Conservation (phyloP, 306 rosid species). For the Psophocarpus tetragonolobus region DNA sequence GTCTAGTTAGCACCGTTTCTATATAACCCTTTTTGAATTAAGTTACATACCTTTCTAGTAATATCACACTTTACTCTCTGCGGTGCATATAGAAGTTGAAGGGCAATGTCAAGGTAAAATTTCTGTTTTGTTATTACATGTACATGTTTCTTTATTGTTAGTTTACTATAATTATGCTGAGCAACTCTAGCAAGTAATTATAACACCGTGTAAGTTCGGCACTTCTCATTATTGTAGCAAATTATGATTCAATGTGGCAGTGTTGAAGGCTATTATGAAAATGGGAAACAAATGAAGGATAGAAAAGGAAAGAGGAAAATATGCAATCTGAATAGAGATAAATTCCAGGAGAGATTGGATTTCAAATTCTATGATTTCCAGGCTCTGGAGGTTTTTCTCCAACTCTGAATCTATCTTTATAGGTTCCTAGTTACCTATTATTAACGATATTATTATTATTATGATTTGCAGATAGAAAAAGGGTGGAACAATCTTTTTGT, state of each 20-base stretch:
- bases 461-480: slow-evolving; percentile 34
- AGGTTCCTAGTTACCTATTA: neutral
- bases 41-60: neutral
- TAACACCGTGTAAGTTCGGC: neutral
- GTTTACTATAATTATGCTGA: neutral
- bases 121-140: neutral
- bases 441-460: neutral
- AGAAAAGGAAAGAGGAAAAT: slow-evolving; percentile 37
- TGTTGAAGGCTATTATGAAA: slow-evolving; percentile 33
- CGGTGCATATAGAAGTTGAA: neutral
- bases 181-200: neutral
- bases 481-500: slow-evolving; percentile 48
- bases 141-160: neutral
- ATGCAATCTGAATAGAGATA: slow-evolving; percentile 28
- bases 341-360: slow-evolving; percentile 37
- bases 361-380: slow-evolving; percentile 46
- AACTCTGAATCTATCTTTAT: neutral
- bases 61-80: slow-evolving; percentile 11
- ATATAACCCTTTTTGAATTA: neutral
- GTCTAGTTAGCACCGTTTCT: neutral
- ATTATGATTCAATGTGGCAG: slow-evolving; percentile 33
- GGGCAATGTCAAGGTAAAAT: slow-evolving; percentile 41
- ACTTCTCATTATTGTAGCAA: neutral
- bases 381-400: slow-evolving; percentile 36
- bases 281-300: slow-evolving; percentile 32